These are phyloP conservation scores for Acacia pycnantha DNA, from an alignment of 331 rosid species.

Conservation along the genomic window DNA sequence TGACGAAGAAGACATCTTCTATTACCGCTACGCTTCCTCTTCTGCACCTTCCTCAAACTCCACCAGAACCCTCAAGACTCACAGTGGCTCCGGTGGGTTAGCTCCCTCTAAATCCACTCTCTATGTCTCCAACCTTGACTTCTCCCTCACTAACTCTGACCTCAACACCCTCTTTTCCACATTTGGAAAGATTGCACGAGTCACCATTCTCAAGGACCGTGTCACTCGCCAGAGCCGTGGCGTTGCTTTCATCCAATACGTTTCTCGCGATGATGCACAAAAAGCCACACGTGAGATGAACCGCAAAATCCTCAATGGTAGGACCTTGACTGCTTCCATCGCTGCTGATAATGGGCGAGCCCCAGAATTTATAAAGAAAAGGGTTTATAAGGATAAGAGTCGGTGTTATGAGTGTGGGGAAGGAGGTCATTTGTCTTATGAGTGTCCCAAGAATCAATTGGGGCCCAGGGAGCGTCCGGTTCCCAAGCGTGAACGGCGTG, in stretches of 20 bases:
- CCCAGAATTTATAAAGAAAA: constrained; percentile 65
- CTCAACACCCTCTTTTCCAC: constrained; percentile 88
- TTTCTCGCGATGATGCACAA: constrained; percentile 65
- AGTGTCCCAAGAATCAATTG: constrained; percentile 72
- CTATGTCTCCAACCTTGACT: constrained; percentile 85
- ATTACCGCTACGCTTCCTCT: constrained; percentile 37
- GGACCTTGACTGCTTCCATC: constrained; percentile 67
- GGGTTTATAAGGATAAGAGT: constrained; percentile 69
- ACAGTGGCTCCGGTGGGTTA: constrained; percentile 42
- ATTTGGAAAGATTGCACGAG: constrained; percentile 80
- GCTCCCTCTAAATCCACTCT: constrained; percentile 90
- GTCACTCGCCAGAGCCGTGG: constrained; percentile 77
- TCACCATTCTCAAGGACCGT: constrained; percentile 85
- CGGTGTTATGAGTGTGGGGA: constrained; percentile 88
- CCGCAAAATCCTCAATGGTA: constrained; percentile 65
- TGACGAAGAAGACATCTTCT: constrained; percentile 51
- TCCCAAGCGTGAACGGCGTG: constrained; percentile 45
- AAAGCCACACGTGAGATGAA: constrained; percentile 50
- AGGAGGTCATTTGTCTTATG: constrained; percentile 75
- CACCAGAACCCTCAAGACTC: constrained; percentile 1
- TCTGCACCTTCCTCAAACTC: constrained; percentile 20
- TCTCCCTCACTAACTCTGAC: constrained; percentile 83
- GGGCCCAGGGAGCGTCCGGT: constrained; percentile 71
- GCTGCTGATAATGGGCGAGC: constrained; percentile 92
- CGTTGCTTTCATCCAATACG: constrained; percentile 83